Evolutionary conservation across 2,329 filamentous ascomycete genomes (phyloP), one percentile per base, ranked within the genome.

Genomic region (Kalmusia sp.): DNA sequence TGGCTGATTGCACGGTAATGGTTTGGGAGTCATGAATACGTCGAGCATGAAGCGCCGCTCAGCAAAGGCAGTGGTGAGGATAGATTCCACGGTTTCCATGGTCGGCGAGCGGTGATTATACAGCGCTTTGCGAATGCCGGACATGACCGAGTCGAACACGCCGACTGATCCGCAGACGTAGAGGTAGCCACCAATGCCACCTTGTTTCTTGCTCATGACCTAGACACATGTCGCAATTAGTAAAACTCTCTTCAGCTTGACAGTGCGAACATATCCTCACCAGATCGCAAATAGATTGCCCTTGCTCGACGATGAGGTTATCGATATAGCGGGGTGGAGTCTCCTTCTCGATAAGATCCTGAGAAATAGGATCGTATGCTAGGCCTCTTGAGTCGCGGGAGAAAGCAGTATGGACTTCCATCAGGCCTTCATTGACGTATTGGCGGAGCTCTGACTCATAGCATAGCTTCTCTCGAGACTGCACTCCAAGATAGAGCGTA

Each of bases 111-210:
- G 55, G 27, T 67, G 56, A 25, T 65, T 67, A 51, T 65, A 84
- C 17, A 85, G 78, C 2, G 82, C 82, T 63, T 80, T 81, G n/a
- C 80, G 77, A 40, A 84, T 81, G 2, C 82, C 82, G 5, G 72
- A 79, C 77, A 84, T 83, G 40, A 84, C 81, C 0, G 81, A 82
- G 59, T 85, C 81, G 58, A 76, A 84, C 12, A 76, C 79, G 2
- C 77, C 73, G 4, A 81, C 73, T 0, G 79, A 81, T 3, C 80
- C 80, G 58, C 79, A 82, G 12, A 82, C 75, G 53, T 81, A 82
- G 2, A 82, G 68, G 50, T 81, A 77, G 19, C 61, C 57, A 21
- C 59, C 58, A 6, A 62, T 49, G 5, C 57, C 57, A 6, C 58
- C 58, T 49, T 62, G 61, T 39, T 38, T 38, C 17, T 38, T 38